phyloP scores from a whole-genome alignment of 768 basidiomycete species.

The Tricholoma matsutake region DNA sequence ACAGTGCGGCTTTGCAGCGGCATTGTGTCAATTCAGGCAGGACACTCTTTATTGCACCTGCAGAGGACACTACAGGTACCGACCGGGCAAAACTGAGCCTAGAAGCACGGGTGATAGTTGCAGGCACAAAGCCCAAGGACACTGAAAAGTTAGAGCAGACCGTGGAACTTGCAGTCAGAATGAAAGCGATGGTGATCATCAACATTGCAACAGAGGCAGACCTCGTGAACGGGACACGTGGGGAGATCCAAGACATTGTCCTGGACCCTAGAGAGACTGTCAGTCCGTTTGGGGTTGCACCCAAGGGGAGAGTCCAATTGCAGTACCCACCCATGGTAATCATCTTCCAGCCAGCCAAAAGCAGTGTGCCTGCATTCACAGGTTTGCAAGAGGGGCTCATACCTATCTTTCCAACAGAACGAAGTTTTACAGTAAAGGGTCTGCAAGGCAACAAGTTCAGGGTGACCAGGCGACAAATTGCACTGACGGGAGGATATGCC shows the following conservation, averaged over 20 bases:
- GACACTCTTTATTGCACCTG: slow-evolving; percentile 28
- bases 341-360: slow-evolving; percentile 27
- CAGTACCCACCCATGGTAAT: slow-evolving; percentile 30
- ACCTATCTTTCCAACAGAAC: slow-evolving; percentile 16
- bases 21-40: slow-evolving; percentile 10
- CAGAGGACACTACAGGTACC: slow-evolving; percentile 25
- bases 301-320: slow-evolving; percentile 13
- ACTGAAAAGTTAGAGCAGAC: no score
- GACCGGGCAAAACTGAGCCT: slow-evolving; percentile 3
- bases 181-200: no score
- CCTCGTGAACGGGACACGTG: no score
- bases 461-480: slow-evolving; percentile 23
- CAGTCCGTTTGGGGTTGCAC: slow-evolving; percentile 11
- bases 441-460: slow-evolving; percentile 7
- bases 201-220: no score
- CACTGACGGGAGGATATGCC: slow-evolving; percentile 34
- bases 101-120: no score
- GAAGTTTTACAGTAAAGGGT: no score
- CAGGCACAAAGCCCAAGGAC: no score
- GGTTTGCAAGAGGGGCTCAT: slow-evolving; percentile 26
- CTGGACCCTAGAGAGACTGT: slow-evolving; percentile 28
- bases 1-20: neutral
- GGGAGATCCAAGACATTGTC: slow-evolving; percentile 30
- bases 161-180: no score
- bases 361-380: slow-evolving; percentile 12